A percentile compares a stretch with the other conserved stretches of the same genome.
These are phyloP conservation scores for Lachnellula subtilissima DNA, from an alignment of 2,329 filamentous ascomycete species.

Conservation along the genomic window DNA sequence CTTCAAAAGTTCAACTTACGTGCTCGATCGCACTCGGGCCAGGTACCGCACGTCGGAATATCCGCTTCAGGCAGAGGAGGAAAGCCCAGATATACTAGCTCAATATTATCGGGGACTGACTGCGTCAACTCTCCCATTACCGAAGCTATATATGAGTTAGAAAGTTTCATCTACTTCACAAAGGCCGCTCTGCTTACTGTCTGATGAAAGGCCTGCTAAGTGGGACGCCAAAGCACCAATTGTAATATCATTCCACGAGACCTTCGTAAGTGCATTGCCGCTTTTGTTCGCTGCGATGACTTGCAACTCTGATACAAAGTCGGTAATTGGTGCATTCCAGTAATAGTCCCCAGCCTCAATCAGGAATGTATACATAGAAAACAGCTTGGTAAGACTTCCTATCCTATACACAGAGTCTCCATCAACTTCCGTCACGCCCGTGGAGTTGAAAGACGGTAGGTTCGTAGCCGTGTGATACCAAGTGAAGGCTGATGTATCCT, in stretches of 20 bases:
- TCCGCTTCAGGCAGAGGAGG: background rate
- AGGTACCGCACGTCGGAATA: background rate
- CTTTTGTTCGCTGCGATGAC: background rate
- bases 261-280: slow-evolving; percentile 1
- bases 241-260: slow-evolving; percentile 14
- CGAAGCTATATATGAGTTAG: background rate
- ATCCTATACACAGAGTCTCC: slow-evolving; percentile 32
- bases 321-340: slow-evolving; percentile 35
- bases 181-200: slow-evolving; percentile 1
- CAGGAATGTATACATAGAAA: slow-evolving; percentile 38
- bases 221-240: slow-evolving; percentile 14
- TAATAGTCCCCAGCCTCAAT: slow-evolving; percentile 31
- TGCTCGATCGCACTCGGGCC: slow-evolving; percentile 1
- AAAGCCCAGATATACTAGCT: background rate
- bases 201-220: slow-evolving; percentile 8
- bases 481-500: background rate
- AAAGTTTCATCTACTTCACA: background rate
- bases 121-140: background rate
- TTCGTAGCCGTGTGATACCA: background rate
- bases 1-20: background rate
- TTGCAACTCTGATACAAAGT: slow-evolving; percentile 36
- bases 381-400: slow-evolving; percentile 42
- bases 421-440: background rate
- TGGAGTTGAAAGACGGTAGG: background rate
- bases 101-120: background rate